These are phyloP conservation scores for Flaveria linearis DNA, from an alignment of 129 eudicot species.

Conservation along the genomic window DNA sequence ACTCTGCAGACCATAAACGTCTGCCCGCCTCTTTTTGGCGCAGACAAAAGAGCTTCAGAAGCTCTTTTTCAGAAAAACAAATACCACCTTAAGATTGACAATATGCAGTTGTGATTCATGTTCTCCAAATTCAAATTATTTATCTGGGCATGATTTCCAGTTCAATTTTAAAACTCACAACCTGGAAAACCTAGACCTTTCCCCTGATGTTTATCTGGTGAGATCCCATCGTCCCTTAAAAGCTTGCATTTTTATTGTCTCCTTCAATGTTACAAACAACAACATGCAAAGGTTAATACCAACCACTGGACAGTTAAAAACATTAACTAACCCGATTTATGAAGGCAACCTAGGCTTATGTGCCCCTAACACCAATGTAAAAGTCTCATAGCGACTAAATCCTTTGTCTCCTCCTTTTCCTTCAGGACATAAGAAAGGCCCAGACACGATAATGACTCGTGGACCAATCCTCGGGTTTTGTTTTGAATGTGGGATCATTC, in stretches of 20 bases:
- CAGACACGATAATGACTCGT: background rate
- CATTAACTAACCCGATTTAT: background rate
- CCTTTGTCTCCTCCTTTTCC: background rate
- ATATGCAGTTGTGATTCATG: constrained; percentile 26
- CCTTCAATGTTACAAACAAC: background rate
- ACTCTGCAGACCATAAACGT: no score
- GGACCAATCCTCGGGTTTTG: background rate
- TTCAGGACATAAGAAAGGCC: constrained; percentile 7
- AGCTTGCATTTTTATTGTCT: background rate
- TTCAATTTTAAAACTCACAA: background rate
- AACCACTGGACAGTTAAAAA: background rate
- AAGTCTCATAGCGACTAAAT: background rate
- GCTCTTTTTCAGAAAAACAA: no score
- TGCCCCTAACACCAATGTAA: background rate
- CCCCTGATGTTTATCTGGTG: background rate
- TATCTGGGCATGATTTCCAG: background rate
- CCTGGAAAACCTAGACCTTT: background rate
- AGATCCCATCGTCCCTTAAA: no score
- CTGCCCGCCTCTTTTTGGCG: no score
- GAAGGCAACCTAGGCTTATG: background rate
- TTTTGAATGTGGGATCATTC: constrained; percentile 5
- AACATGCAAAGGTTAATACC: background rate
- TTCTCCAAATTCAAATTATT: background rate
- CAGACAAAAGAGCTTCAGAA: no score
- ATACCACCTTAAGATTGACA: constrained; percentile 43